A percentile compares a stretch with the other conserved stretches of the same genome.
Evolutionary conservation across 2,329 filamentous ascomycete species (phyloP).

Genomic region (Clonostachys byssicola): DNA sequence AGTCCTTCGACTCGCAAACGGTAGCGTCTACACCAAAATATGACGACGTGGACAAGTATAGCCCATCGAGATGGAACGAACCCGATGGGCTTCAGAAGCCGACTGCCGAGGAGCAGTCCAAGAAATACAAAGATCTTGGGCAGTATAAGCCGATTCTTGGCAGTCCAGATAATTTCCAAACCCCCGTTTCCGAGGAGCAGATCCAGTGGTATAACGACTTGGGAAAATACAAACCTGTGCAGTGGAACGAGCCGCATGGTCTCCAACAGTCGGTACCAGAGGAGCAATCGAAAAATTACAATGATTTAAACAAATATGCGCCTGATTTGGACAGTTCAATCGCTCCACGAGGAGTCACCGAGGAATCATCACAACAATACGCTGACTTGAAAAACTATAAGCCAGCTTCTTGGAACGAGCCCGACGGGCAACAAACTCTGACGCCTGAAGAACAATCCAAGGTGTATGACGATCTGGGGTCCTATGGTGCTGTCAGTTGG

Average conservation of each 20-base stretch:
- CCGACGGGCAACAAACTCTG: constrained; percentile 9
- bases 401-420: constrained; percentile 19
- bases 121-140: constrained; percentile 26
- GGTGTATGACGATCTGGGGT: constrained; percentile 24
- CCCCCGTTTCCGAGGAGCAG: constrained; percentile 19
- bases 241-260: constrained; percentile 20
- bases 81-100: constrained; percentile 13
- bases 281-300: constrained; percentile 23
- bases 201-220: constrained; percentile 21
- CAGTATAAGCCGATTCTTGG: constrained; percentile 19
- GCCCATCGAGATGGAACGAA: constrained; percentile 16
- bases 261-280: constrained; percentile 13
- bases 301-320: constrained; percentile 28
- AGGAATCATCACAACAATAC: constrained; percentile 24
- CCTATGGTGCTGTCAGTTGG: constrained; percentile 15
- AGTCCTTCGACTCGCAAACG: constrained; percentile 7
- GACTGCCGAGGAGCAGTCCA: constrained; percentile 14
- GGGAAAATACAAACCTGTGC: constrained; percentile 26
- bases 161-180: constrained; percentile 11
- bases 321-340: constrained; percentile 21
- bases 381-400: constrained; percentile 21
- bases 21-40: not conserved
- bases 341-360: constrained; percentile 14
- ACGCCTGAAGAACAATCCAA: constrained; percentile 14
- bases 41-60: constrained; percentile 29